Percentiles rank a stretch among this genome's conserved stretches.
phyloP scores from a whole-genome alignment of 306 rosid species.

The Biancaea sappan region DNA sequence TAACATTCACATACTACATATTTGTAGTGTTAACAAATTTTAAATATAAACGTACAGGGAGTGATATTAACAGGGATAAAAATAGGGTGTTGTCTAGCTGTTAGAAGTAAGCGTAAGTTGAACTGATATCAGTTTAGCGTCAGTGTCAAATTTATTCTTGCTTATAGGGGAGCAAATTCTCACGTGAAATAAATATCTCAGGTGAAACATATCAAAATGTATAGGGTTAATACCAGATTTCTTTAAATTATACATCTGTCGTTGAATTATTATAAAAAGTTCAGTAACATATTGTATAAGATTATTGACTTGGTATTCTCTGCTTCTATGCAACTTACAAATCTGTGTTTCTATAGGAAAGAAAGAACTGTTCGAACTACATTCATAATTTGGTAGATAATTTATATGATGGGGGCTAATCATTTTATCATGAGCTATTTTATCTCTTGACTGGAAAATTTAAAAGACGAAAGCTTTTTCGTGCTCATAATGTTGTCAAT shows the following conservation, averaged over 20 bases:
- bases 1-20: neutral
- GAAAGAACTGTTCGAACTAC: no score
- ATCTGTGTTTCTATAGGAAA: no score
- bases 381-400: no score
- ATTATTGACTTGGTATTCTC: no score
- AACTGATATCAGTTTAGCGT: neutral
- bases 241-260: neutral
- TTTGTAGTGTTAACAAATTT: no score
- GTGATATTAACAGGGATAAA: neutral
- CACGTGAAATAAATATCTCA: neutral
- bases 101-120: no score
- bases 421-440: no score
- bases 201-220: neutral
- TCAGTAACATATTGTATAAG: no score
- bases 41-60: neutral
- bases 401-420: no score
- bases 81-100: neutral
- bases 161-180: neutral
- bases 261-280: no score
- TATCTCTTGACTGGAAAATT: neutral
- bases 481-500: neutral
- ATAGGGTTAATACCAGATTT: no score
- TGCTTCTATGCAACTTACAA: no score
- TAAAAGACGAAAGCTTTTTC: neutral
- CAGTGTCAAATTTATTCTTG: neutral